A percentile compares a stretch with the other conserved stretches of the same genome.
These are phyloP conservation scores for Teunomyces cretensis DNA, from an alignment of 805 yeast species.

Conservation along the genomic window DNA sequence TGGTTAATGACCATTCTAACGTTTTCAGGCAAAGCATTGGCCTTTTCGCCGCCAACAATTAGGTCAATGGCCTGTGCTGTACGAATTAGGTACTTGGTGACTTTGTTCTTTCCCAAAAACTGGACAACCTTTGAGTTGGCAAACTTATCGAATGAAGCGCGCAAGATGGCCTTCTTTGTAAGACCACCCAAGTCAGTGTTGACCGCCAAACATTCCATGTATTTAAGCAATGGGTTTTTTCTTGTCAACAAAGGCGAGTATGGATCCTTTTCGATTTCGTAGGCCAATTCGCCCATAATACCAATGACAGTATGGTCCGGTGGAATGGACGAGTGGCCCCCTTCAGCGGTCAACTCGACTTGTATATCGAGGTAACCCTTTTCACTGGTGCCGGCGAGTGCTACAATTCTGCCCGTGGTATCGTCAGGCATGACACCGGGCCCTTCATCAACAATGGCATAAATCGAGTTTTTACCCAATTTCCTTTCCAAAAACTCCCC, in stretches of 20 bases:
- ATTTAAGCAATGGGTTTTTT: slow-evolving; percentile 59
- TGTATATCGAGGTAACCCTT: slow-evolving; percentile 47
- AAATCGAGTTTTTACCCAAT: slow-evolving; percentile 61
- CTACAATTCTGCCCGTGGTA: slow-evolving; percentile 56
- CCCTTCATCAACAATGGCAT: slow-evolving; percentile 67
- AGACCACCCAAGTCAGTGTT: slow-evolving; percentile 22
- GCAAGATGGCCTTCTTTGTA: slow-evolving; percentile 30
- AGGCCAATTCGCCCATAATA: slow-evolving; percentile 58
- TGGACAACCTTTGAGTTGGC: slow-evolving; percentile 29
- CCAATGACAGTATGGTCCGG: slow-evolving; percentile 84
- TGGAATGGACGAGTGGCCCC: slow-evolving; percentile 82
- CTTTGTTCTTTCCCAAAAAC: slow-evolving; percentile 14
- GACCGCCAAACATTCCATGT: slow-evolving; percentile 64
- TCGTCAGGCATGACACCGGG: slow-evolving; percentile 38
- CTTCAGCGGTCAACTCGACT: slow-evolving; percentile 56
- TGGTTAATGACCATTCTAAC: slow-evolving; percentile 33
- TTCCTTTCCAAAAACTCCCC: slow-evolving; percentile 46
- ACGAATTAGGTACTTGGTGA: slow-evolving; percentile 27
- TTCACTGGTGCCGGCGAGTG: slow-evolving; percentile 45
- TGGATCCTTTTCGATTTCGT: slow-evolving; percentile 57
- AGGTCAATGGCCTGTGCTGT: slow-evolving; percentile 38
- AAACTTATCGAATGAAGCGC: slow-evolving; percentile 35
- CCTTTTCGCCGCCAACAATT: slow-evolving; percentile 38
- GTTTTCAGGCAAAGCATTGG: slow-evolving; percentile 40
- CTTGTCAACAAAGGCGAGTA: slow-evolving; percentile 46